phyloP scores from a whole-genome alignment of 2,329 filamentous ascomycete species.

The Epichloe brachyelytri region DNA sequence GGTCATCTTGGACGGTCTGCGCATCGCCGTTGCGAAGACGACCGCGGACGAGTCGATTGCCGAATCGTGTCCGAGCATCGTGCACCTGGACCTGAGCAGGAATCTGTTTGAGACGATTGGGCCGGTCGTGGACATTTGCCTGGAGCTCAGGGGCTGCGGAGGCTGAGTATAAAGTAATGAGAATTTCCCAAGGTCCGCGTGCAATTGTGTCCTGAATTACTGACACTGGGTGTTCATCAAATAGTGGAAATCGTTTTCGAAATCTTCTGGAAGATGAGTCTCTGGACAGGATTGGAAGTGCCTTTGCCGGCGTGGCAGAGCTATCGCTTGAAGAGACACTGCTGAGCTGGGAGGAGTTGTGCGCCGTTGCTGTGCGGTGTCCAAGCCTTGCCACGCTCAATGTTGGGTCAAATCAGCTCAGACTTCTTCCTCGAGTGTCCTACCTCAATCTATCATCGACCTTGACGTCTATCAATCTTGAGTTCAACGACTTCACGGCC shows the following conservation, averaged over 20 bases:
- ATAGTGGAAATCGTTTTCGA: constrained; percentile 61
- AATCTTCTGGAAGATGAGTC: constrained; percentile 23
- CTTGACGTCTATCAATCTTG: constrained; percentile 52
- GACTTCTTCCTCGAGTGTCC: constrained; percentile 31
- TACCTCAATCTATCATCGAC: constrained; percentile 31
- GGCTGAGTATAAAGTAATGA: constrained; percentile 50
- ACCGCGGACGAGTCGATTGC: constrained; percentile 26
- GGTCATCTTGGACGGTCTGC: constrained; percentile 68
- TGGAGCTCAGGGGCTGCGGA: constrained; percentile 51
- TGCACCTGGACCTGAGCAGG: constrained; percentile 72
- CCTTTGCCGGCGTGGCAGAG: constrained; percentile 41
- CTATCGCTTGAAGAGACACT: constrained; percentile 56
- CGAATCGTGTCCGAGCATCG: constrained; percentile 50
- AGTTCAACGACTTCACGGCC: constrained; percentile 55
- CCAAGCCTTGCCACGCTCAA: constrained; percentile 35
- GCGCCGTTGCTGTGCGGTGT: constrained; percentile 40
- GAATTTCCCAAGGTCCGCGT: too few species aligned
- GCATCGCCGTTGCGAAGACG: constrained; percentile 34
- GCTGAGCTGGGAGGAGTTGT: constrained; percentile 52
- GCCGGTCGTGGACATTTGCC: constrained; percentile 59
- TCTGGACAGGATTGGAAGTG: constrained; percentile 20
- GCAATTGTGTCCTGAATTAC: too few species aligned
- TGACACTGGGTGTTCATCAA: neutral
- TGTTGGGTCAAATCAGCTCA: constrained; percentile 46
- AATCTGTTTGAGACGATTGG: constrained; percentile 62